Evolutionary conservation across 768 basidiomycete genomes (phyloP).

Genomic region (Paxillus rubicundulus): DNA sequence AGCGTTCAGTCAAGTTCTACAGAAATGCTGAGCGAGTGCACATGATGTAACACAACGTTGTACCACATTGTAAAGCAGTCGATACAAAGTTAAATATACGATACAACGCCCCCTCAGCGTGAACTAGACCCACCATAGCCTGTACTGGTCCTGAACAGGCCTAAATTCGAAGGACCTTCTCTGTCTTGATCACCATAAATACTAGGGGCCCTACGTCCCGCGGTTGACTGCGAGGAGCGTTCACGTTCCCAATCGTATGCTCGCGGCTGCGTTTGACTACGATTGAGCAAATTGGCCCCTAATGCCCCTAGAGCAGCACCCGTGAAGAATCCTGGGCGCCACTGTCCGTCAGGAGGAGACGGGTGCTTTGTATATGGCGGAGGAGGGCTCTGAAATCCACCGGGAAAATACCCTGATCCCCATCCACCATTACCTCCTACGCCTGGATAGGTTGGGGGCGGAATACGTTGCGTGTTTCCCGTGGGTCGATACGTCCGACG

Average conservation of each 20-base stretch:
- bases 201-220: conserved; percentile 24
- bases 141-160: conserved; percentile 71
- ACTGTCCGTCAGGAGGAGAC: conserved; percentile 34
- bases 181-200: conserved; percentile 43
- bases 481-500: conserved; percentile 28
- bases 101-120: conserved; percentile 40
- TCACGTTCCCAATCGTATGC: conserved; percentile 63
- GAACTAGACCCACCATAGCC: conserved; percentile 78
- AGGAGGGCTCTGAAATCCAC: conserved; percentile 45
- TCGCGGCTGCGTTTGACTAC: conserved; percentile 26
- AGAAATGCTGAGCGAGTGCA: neutral
- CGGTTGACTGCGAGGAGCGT: conserved; percentile 18
- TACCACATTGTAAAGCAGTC: neutral
- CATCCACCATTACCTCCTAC: conserved; percentile 11
- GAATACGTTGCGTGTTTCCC: conserved; percentile 28
- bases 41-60: neutral
- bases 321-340: conserved; percentile 82
- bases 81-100: neutral
- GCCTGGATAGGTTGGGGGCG: conserved; percentile 33
- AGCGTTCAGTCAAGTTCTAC: neutral
- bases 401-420: conserved; percentile 52
- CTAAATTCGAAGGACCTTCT: conserved; percentile 68
- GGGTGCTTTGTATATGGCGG: conserved; percentile 56
- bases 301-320: conserved; percentile 75
- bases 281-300: conserved; percentile 56